Evolutionary conservation across 768 basidiomycete genomes (phyloP).

Genomic region (Tricholoma flavovirens): DNA sequence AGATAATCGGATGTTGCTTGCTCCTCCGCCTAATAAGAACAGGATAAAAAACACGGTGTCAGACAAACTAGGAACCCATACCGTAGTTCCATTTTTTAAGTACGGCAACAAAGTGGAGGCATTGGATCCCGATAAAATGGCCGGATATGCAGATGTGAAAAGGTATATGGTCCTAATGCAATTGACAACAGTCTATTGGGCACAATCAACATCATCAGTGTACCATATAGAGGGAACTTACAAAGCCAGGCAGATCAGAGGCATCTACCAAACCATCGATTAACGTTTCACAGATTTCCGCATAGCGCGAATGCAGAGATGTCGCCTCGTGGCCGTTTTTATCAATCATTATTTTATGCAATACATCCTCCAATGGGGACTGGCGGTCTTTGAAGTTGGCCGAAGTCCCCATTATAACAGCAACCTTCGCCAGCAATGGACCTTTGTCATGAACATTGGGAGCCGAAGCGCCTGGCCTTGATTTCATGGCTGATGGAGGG

Average conservation of each 20-base stretch:
- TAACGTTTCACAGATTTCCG: constrained; percentile 76
- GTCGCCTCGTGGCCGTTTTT: constrained; percentile 55
- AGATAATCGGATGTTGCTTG: constrained; percentile 80
- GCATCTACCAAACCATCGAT: constrained; percentile 90
- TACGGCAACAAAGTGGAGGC: constrained; percentile 88
- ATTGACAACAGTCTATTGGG: constrained; percentile 65
- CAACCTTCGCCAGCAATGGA: constrained; percentile 56
- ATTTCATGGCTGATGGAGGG: constrained; percentile 33
- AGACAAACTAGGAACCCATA: constrained; percentile 22
- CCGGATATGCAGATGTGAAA: constrained; percentile 77
- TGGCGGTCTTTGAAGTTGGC: constrained; percentile 79
- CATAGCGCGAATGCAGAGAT: constrained; percentile 60
- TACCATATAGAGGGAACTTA: constrained; percentile 29
- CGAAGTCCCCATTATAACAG: constrained; percentile 81
- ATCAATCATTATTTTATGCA: constrained; percentile 75
- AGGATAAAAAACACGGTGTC: neutral
- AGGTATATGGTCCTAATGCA: constrained; percentile 83
- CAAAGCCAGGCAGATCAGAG: constrained; percentile 70
- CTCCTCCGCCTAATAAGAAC: constrained; percentile 61
- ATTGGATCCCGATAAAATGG: constrained; percentile 75
- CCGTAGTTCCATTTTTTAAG: constrained; percentile 75
- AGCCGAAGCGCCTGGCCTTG: constrained; percentile 22
- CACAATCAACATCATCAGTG: constrained; percentile 2
- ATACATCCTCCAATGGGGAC: constrained; percentile 76
- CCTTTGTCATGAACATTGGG: constrained; percentile 43